Percentiles rank a stretch among this genome's conserved stretches.
phyloP scores from a whole-genome alignment of 352 stramenopile species.

The Phytophthora meadii region DNA sequence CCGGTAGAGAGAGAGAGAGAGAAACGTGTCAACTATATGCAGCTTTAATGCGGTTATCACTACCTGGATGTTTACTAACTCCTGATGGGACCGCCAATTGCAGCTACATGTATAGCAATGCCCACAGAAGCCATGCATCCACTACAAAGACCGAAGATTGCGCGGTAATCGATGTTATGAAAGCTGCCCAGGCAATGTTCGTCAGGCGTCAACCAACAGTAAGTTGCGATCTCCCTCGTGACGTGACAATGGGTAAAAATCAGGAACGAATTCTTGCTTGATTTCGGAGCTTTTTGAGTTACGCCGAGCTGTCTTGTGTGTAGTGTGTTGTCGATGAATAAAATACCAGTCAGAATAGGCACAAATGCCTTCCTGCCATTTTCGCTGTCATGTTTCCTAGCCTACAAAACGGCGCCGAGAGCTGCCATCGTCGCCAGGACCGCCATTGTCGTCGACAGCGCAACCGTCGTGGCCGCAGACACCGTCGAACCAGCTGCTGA shows the following conservation, averaged over 20 bases:
- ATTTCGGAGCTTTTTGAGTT: slow-evolving; percentile 6
- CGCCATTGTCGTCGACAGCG: slow-evolving; percentile 9
- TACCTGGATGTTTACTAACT: too few species aligned
- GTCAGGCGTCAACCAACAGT: too few species aligned
- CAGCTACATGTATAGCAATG: too few species aligned
- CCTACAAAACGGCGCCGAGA: slow-evolving; percentile 29
- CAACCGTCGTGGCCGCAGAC: slow-evolving; percentile 9
- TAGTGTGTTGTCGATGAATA: slow-evolving; percentile 34
- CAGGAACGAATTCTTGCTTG: slow-evolving; percentile 1
- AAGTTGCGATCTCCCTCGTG: too few species aligned
- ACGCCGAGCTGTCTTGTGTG: slow-evolving; percentile 19
- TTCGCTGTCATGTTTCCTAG: slow-evolving; percentile 19
- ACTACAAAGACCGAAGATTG: too few species aligned
- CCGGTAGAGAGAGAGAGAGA: too few species aligned
- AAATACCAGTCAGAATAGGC: slow-evolving; percentile 24
- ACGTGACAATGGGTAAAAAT: neutral
- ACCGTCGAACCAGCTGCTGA: slow-evolving; percentile 22
- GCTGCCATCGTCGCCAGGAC: slow-evolving; percentile 10
- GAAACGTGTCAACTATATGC: too few species aligned
- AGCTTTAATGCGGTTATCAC: too few species aligned
- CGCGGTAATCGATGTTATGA: too few species aligned
- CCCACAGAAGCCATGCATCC: too few species aligned
- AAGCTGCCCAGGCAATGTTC: too few species aligned
- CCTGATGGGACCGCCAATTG: too few species aligned
- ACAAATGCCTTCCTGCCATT: neutral